Evolutionary conservation across 371 early-diverging fungal species (phyloP).

Genomic region (Mortierella sp.): DNA sequence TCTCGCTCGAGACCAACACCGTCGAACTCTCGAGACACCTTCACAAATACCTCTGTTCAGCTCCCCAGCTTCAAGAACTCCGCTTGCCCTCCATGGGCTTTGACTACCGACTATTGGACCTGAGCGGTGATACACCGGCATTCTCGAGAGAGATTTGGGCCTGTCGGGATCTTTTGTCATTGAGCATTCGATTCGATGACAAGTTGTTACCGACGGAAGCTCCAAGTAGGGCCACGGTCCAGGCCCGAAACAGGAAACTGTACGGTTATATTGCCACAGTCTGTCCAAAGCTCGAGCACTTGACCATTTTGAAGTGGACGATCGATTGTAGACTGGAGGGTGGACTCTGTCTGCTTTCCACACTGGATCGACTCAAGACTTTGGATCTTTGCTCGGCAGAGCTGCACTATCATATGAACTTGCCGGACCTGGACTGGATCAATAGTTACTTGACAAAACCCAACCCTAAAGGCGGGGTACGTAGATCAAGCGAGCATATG

Average conservation of each 20-base stretch:
- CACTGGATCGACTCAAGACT: not conserved
- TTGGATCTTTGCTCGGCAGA: constrained; percentile 7
- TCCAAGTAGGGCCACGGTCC: not conserved
- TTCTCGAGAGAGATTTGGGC: constrained; percentile 14
- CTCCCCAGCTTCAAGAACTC: constrained; percentile 13
- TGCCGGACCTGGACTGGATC: constrained; percentile 29
- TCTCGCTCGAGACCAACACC: not conserved
- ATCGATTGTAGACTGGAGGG: constrained; percentile 20
- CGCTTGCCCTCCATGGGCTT: constrained; percentile 1
- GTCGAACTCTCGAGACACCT: not conserved
- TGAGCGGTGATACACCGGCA: not conserved
- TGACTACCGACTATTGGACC: constrained; percentile 18
- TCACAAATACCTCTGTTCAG: constrained; percentile 15
- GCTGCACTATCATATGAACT: not conserved
- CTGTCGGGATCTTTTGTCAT: constrained; percentile 4
- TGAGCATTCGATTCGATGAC: constrained; percentile 7
- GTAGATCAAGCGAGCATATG: no score
- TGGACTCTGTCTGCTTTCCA: constrained; percentile 16
- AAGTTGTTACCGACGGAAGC: not conserved
- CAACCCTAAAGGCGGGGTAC: no score
- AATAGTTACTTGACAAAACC: constrained; percentile 8
- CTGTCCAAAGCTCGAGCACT: constrained; percentile 11
- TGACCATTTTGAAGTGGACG: constrained; percentile 1
- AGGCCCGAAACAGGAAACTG: constrained; percentile 1
- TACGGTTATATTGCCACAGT: constrained; percentile 22